phyloP scores from a whole-genome alignment of 768 basidiomycete genomes.

The Leccinum subtestaceum region DNA sequence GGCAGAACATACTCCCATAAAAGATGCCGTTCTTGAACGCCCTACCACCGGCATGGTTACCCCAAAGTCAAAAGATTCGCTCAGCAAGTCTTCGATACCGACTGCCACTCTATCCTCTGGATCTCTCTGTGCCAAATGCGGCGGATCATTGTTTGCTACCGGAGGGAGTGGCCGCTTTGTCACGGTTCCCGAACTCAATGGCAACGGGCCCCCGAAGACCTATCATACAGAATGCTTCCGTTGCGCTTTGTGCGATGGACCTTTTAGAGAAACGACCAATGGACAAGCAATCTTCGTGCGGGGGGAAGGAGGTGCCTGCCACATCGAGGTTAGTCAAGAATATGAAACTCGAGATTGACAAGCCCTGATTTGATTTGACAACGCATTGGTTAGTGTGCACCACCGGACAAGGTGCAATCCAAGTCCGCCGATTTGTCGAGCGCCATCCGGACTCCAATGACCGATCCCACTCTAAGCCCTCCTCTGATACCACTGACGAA shows the following conservation, averaged over 20 bases:
- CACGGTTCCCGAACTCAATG: conserved; percentile 56
- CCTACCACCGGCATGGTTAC: conserved; percentile 26
- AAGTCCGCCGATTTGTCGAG: conserved; percentile 13
- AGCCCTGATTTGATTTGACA: conserved; percentile 9
- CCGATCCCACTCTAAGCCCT: conserved; percentile 14
- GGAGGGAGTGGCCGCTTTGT: conserved; percentile 64
- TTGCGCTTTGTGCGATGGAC: conserved; percentile 61
- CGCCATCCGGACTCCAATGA: conserved; percentile 10
- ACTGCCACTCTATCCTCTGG: conserved; percentile 37
- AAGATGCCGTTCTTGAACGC: conserved; percentile 8
- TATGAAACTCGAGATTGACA: not conserved
- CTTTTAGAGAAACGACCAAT: conserved; percentile 57
- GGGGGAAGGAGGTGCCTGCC: conserved; percentile 62
- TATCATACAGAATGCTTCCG: conserved; percentile 79
- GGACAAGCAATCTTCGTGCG: conserved; percentile 74
- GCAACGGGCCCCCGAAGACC: conserved; percentile 45
- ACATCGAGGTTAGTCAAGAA: conserved; percentile 47
- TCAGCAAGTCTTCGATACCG: conserved; percentile 26
- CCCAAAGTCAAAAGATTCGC: conserved; percentile 26
- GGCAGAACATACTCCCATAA: conserved; percentile 7
- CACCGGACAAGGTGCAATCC: conserved; percentile 31
- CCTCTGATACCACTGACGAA: conserved; percentile 22
- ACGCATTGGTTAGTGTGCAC: conserved; percentile 38
- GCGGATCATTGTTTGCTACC: conserved; percentile 52
- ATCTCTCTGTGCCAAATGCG: conserved; percentile 60